phyloP scores from a whole-genome alignment of 768 basidiomycete species.

The Leccinellum albellum region DNA sequence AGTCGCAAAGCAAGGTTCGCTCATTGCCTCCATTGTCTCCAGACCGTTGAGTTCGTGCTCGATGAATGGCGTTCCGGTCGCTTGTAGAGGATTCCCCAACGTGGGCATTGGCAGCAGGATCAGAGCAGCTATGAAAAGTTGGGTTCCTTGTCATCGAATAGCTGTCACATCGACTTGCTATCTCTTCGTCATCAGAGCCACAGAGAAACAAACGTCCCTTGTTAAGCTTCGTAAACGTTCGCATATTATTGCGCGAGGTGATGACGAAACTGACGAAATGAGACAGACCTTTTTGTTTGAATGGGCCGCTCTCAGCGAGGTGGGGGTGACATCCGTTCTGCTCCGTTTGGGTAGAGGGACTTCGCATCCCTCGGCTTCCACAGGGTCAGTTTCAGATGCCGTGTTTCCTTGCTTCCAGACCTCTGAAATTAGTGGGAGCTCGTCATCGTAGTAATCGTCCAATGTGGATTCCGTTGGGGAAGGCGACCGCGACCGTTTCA shows the following conservation, averaged over 20 bases:
- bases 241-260: not conserved
- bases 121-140: conserved; percentile 22
- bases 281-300: conserved; percentile 15
- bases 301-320: not conserved
- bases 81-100: not conserved
- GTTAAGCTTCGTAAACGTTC: not conserved
- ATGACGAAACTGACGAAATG: not conserved
- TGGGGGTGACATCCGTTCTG: not conserved
- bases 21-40: conserved; percentile 8
- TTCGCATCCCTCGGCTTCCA: conserved; percentile 33
- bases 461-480: conserved; percentile 6
- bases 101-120: conserved; percentile 20
- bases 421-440: conserved; percentile 31
- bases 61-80: conserved; percentile 1
- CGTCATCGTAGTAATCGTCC: conserved; percentile 33
- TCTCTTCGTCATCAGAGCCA: conserved; percentile 11
- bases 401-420: conserved; percentile 31
- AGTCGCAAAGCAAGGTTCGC: not conserved
- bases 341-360: conserved; percentile 18
- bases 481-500: conserved; percentile 23
- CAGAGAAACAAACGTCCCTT: conserved; percentile 19
- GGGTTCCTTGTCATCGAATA: not conserved
- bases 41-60: conserved; percentile 5
- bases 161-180: not conserved
- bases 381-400: conserved; percentile 31